Evolutionary conservation across 192 early-diverging fungal species (phyloP).

Genomic region (Entomortierella parvispora): DNA sequence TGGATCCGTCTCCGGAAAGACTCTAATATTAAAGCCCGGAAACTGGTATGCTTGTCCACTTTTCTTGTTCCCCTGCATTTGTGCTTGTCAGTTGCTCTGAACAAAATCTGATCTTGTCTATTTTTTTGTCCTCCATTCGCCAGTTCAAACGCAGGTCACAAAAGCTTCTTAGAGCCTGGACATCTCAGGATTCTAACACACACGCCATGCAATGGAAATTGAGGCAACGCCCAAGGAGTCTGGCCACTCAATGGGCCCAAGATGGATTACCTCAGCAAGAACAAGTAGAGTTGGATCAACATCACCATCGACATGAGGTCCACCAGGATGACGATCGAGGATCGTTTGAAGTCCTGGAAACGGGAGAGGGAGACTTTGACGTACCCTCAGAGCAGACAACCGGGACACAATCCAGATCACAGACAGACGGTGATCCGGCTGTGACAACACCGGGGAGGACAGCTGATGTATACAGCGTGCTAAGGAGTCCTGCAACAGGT

Average conservation of each 20-base stretch:
- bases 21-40: conserved; percentile 18
- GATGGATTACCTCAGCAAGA: background rate
- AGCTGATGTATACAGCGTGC: conserved; percentile 31
- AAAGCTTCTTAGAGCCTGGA: conserved; percentile 42
- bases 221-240: conserved; percentile 20
- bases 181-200: conserved; percentile 20
- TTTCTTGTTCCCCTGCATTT: background rate
- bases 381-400: background rate
- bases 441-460: background rate
- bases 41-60: conserved; percentile 16
- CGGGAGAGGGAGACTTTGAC: background rate
- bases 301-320: background rate
- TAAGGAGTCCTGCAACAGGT: conserved; percentile 8
- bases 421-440: background rate
- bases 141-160: conserved; percentile 43
- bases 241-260: background rate
- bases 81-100: too few species aligned
- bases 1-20: conserved; percentile 48
- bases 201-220: conserved; percentile 51
- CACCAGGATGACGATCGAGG: background rate
- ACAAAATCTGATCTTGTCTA: background rate
- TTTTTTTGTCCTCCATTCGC: background rate
- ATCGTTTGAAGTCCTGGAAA: background rate
- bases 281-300: conserved; percentile 10
- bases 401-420: background rate